Evolutionary conservation across 495 filamentous ascomycete species (phyloP), one percentile per base, ranked within the genome.

Genomic region (Penicillium antarcticum): DNA sequence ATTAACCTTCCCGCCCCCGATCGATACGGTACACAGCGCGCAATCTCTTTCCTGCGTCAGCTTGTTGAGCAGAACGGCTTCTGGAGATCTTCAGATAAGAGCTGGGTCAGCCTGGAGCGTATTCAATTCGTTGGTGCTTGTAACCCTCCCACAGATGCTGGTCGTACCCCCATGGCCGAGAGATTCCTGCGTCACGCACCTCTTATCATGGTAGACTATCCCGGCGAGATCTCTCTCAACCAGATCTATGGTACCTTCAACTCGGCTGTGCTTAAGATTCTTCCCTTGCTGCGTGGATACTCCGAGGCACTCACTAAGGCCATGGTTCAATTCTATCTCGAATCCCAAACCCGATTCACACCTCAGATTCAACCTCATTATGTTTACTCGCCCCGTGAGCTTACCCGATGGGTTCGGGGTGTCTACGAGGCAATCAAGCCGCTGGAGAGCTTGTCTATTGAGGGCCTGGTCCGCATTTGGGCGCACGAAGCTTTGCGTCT

Each of bases 201-300:
- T 11, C 80, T 99, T 35, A 87, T 99, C 63, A 99, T 99, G 94
- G 94, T 99, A 33, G 94, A 97, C 62, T 99, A 99, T 66, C 94
- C 94, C 51, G 94, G 95, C 59, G 91, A 99, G 70, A 73, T 88
- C 34, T 99, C 94, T 6, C 80, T 99, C 45, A 85, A 80, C 33
- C 94, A 99, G 63, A 99, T 99, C 49, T 99, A 99, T 67, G 92
- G 95, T 60, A 97, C 94, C 1, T 99, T 99, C 80, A 99, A 96
- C 69, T 89, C 80, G 55, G 94, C 95, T 11, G 80, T 97, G 43
- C 84, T 99, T 57, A 99, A 99, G 80, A 92, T 97, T 52, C 87
- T 97, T 52, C 92, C 94, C 2, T 83, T 91, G 21, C 78, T 99
- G n/a, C 88, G 92, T 53, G 94, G 94, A 40, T 96, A 97, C 69